Conservation (phyloP, 2,329 filamentous ascomycete species). For the Colletotrichum sidae region DNA sequence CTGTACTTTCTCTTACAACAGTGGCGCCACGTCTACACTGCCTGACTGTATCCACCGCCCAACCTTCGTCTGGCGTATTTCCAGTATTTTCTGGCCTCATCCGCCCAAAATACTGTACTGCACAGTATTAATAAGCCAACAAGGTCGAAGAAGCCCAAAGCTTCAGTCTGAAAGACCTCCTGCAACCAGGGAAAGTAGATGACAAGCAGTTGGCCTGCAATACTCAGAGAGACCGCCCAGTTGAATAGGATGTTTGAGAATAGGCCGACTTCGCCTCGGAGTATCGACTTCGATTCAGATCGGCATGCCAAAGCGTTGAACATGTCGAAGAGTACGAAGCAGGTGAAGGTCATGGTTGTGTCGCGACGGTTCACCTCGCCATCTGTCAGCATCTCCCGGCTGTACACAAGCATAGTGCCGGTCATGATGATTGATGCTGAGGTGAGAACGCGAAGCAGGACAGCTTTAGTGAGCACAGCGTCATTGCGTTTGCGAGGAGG, state of each 20-base stretch:
- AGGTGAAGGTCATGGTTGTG: conserved; percentile 99
- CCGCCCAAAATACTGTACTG: conserved; percentile 94
- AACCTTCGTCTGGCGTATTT: conserved; percentile 69
- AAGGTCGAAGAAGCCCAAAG: conserved; percentile 79
- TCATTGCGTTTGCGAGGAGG: conserved; percentile 88
- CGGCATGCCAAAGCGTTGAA: conserved; percentile 97
- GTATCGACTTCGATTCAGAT: conserved; percentile 88
- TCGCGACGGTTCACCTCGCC: conserved; percentile 89
- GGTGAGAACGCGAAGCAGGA: conserved; percentile 87
- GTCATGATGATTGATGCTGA: conserved; percentile 91
- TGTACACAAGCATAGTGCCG: conserved; percentile 91
- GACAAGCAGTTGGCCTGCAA: conserved; percentile 88
- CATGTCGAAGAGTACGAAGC: conserved; percentile 99
- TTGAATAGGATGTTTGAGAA: conserved; percentile 96
- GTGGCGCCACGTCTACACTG: conserved; percentile 61
- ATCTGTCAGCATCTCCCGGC: conserved; percentile 88
- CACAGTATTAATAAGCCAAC: conserved; percentile 78
- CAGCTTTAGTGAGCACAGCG: conserved; percentile 85
- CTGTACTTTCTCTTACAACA: conserved; percentile 13
- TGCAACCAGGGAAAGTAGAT: conserved; percentile 96
- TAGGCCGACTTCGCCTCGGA: conserved; percentile 85
- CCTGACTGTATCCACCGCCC: conserved; percentile 73
- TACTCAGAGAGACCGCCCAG: conserved; percentile 87
- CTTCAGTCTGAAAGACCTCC: conserved; percentile 95
- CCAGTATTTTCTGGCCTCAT: conserved; percentile 88